Evolutionary conservation across 495 filamentous ascomycete genomes (phyloP).

Genomic region (Aspergillus funiculosus): DNA sequence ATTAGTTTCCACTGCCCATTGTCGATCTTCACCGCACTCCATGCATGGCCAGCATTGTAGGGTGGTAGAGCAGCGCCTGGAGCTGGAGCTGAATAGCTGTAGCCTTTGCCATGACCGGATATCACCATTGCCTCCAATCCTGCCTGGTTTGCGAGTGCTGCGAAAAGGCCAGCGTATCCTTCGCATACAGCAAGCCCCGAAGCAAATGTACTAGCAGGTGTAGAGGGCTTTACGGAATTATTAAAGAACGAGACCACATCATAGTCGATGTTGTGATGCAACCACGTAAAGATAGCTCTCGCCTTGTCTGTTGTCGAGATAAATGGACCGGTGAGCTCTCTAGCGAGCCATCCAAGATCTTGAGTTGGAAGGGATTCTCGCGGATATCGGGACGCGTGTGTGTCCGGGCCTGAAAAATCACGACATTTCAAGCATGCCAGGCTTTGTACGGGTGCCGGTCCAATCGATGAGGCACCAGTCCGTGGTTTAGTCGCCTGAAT

Average conservation of each 20-base stretch:
- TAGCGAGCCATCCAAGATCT: conserved; percentile 65
- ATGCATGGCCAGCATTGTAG: conserved; percentile 64
- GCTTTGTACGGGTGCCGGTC: conserved; percentile 15
- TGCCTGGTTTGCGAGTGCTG: conserved; percentile 62
- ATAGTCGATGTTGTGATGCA: conserved; percentile 89
- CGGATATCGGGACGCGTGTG: conserved; percentile 71
- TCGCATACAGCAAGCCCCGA: conserved; percentile 82
- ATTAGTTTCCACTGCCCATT: conserved; percentile 84
- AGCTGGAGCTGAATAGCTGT: conserved; percentile 52
- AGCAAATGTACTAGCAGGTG: conserved; percentile 60
- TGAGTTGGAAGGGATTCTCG: conserved; percentile 58
- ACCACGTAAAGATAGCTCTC: conserved; percentile 86
- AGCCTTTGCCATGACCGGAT: conserved; percentile 82
- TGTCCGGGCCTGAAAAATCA: conserved; percentile 79
- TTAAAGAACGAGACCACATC: conserved; percentile 72
- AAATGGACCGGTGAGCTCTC: conserved; percentile 73
- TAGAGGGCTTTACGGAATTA: conserved; percentile 57
- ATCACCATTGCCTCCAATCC: conserved; percentile 69
- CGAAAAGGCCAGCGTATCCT: conserved; percentile 83
- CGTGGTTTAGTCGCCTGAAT: conserved; percentile 52
- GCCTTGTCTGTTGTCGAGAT: conserved; percentile 81
- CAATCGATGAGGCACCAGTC: conserved; percentile 19
- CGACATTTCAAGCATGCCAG: conserved; percentile 68
- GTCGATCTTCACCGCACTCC: conserved; percentile 88
- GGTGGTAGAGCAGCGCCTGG: conserved; percentile 55